A percentile compares a stretch with the other conserved stretches of the same genome.
phyloP scores from a whole-genome alignment of 176 grass and related monocot species.

The Themeda triandra region DNA sequence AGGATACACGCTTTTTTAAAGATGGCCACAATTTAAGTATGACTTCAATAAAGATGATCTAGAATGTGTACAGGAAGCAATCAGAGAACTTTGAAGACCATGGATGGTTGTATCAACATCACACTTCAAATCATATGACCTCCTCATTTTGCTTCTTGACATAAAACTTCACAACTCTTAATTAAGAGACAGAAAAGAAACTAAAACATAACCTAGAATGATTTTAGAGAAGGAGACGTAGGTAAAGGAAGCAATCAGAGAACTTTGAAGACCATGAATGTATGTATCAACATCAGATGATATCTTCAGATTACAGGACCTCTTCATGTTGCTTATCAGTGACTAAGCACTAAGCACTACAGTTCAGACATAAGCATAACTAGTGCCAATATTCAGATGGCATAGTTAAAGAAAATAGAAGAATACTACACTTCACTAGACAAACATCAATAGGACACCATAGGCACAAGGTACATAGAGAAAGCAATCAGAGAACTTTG shows the following conservation, averaged over 20 bases:
- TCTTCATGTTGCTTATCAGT: not conserved
- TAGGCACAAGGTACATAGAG: not conserved
- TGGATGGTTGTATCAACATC: constrained; percentile 13
- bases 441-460: not conserved
- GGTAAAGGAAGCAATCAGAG: constrained; percentile 17
- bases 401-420: not conserved
- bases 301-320: not conserved
- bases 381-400: not conserved
- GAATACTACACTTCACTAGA: not conserved
- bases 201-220: not conserved
- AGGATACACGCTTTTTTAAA: not conserved
- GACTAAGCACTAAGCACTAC: no score
- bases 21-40: not conserved
- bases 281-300: constrained; percentile 17
- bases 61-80: not conserved
- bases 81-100: constrained; percentile 43
- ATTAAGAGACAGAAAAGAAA: not conserved
- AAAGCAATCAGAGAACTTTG: constrained; percentile 42
- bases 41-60: not conserved
- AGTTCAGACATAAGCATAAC: not conserved
- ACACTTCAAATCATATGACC: not conserved
- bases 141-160: constrained; percentile 2
- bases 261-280: constrained; percentile 39
- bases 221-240: not conserved
- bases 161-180: not conserved